These are phyloP conservation scores for Agrostemma githago DNA, from an alignment of 148 eudicot genomes.

Conservation along the genomic window DNA sequence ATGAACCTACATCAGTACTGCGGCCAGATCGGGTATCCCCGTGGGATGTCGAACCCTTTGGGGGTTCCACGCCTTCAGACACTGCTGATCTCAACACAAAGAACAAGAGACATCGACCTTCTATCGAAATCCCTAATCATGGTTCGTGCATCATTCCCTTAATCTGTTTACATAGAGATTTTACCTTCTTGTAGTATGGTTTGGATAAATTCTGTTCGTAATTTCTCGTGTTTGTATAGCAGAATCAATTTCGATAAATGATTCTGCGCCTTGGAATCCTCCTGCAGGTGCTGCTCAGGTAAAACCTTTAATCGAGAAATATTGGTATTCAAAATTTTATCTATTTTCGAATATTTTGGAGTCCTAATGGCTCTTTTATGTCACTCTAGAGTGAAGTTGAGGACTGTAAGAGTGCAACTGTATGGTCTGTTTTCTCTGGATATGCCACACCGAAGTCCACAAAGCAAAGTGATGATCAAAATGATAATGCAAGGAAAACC, in stretches of 20 bases:
- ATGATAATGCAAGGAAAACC: slow-evolving; percentile 33
- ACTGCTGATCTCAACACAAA: slow-evolving; percentile 41
- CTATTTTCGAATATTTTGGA: neutral
- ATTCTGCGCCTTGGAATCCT: slow-evolving; percentile 52
- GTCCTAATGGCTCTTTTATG: slow-evolving; percentile 1
- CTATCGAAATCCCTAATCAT: slow-evolving; percentile 44
- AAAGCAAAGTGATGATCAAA: slow-evolving; percentile 24
- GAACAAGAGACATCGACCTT: slow-evolving; percentile 66
- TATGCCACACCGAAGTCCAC: slow-evolving; percentile 30
- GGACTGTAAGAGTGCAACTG: slow-evolving; percentile 48
- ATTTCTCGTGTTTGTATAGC: slow-evolving; percentile 5
- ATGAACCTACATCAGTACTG: slow-evolving; percentile 67
- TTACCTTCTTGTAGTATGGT: neutral
- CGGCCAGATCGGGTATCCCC: slow-evolving; percentile 94
- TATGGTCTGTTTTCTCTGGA: slow-evolving; percentile 50
- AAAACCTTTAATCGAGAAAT: neutral
- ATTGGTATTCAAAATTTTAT: neutral
- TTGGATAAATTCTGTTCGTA: neutral
- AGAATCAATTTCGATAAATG: slow-evolving; percentile 45
- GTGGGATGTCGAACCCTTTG: slow-evolving; percentile 92
- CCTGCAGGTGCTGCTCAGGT: slow-evolving; percentile 36
- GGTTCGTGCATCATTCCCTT: slow-evolving; percentile 37
- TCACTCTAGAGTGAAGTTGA: slow-evolving; percentile 44
- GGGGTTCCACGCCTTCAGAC: slow-evolving; percentile 43
- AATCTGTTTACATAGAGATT: neutral